Evolutionary conservation across 305 asterid species (phyloP), one percentile per base, ranked within the genome.

Genomic region (Fraxinus nigra): DNA sequence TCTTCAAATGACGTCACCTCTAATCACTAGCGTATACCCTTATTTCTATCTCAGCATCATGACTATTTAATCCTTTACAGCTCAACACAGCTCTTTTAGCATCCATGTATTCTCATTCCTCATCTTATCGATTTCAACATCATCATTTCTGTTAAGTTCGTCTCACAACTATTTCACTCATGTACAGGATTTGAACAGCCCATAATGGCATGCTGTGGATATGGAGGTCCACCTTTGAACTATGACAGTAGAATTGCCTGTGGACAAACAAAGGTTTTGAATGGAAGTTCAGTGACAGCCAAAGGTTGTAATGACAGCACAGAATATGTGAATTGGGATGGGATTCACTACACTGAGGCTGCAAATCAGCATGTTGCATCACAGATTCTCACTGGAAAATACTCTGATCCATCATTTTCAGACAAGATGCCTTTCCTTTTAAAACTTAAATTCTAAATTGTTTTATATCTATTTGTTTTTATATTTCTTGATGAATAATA

Each of bases 161-260:
- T 7, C 79, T 78, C 0, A 56, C 18, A 2, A 73, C 74, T 32
- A 18, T 78, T 18, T 75, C 32, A 38, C 24, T 56, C 16, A 32
- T 20, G 77, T 75, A 75, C 91, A 94, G 99, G 99, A 84, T 96
- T 96, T 74, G 94, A 92, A 87, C 95, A 94, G 86, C 92, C 97
- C 6, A 26, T 92, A 74, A 92, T 90, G 97, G 98, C 94, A 30
- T 96, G 98, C 83, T 94, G 98, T 84, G 98, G 98, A 18, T 84
- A 86, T 72, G 99, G 99, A 89, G 99, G 99, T 22, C 92, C 97
- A 5, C 99, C 99, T 2, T 75, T 93, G 85, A 96, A 96, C 87
- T 96, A 92, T 46, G 98, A 94, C 84, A 91, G 92, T 70, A 89
- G 95, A 70, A 76, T 95, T 16, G 30, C 93, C 40, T 96, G 99